Conservation (phyloP, 139 green algal genomes). For the Ulvella scutata region DNA sequence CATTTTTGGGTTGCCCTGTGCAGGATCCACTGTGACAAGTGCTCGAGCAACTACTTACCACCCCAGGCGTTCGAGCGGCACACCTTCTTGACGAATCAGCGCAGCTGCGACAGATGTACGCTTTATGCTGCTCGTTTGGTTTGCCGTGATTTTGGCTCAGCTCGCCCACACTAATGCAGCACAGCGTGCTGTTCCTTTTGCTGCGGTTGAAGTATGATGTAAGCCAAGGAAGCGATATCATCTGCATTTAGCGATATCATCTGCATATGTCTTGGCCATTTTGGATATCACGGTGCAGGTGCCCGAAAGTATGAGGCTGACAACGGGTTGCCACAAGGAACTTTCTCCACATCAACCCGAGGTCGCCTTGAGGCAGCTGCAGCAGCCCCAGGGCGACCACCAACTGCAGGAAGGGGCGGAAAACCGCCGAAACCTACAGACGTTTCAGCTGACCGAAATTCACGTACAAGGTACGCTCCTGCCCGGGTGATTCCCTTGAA, state of each 20-base stretch:
- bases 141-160: no score
- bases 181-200: background rate
- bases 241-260: background rate
- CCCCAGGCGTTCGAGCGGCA: background rate
- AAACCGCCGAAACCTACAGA: background rate
- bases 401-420: background rate
- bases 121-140: no score
- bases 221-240: background rate
- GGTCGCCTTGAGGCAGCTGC: background rate
- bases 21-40: background rate
- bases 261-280: background rate
- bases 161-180: background rate
- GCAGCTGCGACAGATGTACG: background rate
- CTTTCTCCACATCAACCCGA: background rate
- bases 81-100: background rate
- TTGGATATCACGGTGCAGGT: background rate
- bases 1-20: background rate
- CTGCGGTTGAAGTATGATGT: background rate
- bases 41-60: background rate
- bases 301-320: background rate
- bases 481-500: no score
- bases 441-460: background rate
- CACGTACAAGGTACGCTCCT: no score
- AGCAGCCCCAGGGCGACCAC: background rate
- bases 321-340: background rate